Evolutionary conservation across 78 protist genomes (phyloP), one percentile per base, ranked within the genome.

Genomic region (Pigoraptor vietnamica): DNA sequence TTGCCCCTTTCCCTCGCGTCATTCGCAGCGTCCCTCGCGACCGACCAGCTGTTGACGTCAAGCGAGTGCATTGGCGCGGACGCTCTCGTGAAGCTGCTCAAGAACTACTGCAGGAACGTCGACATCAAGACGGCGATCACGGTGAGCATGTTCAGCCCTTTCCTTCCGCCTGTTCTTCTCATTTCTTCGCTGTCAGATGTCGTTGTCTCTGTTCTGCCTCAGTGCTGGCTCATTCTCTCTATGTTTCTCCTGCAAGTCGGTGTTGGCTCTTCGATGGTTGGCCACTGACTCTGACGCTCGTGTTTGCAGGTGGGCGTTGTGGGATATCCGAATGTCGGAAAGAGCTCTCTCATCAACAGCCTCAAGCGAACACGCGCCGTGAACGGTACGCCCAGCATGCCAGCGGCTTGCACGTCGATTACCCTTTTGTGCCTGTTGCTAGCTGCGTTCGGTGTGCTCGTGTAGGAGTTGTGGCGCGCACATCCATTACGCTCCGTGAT

Each of bases 291-390:
- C 14, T 48, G n/a, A n/a, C 14, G 67, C 14, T 48, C 14, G 6
- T 48, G 67, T 14, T 48, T 48, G 6, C 14, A 48, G 67, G 67
- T 48, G 2, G 92, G 92, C 0, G 92, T 96, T 83, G 94, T 98
- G 35, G 99, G 99, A 29, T 98, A 94, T 88, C 99, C 99, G 29
- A 99, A 99, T 92, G 99, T 98, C 32, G 99, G 99, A 88, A 99
- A 99, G 96, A 88, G 95, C 24, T 96, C 98, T 9, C 92, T 99
- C 38, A 99, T 99, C 96, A 99, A 99, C 95, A 81, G 97, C 14
- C 95, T 99, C 79, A 98, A 98, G 96, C 93, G 99, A 32, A 33
- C 94, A 25, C 37, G 94, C 35, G 96, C 97, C 1, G 98, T 95
- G 82, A 92, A 94, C 79, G 84, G 67, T 48, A 14, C 29, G 67